phyloP scores from a whole-genome alignment of 768 basidiomycete genomes.

The Pleurotus tuoliensis region DNA sequence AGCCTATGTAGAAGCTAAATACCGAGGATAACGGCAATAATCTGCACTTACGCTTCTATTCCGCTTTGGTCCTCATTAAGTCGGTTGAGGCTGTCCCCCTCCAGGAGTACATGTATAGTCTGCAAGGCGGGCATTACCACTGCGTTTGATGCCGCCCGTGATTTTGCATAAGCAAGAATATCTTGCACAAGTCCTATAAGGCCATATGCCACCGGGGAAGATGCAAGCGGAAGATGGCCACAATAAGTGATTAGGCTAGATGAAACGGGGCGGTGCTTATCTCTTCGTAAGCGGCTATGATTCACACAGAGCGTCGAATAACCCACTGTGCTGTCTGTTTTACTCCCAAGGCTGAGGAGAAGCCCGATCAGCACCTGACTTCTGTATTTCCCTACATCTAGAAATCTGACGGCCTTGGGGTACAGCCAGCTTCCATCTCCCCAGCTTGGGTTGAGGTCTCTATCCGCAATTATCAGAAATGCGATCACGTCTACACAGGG shows the following conservation, averaged over 20 bases:
- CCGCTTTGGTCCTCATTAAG: conserved; percentile 45
- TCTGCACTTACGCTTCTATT: conserved; percentile 42
- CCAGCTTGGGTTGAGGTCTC: conserved; percentile 48
- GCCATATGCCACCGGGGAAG: conserved; percentile 34
- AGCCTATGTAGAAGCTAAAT: conserved; percentile 36
- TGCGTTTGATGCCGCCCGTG: conserved; percentile 58
- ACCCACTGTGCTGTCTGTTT: conserved; percentile 80
- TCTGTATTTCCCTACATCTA: conserved; percentile 62
- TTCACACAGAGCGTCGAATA: conserved; percentile 3
- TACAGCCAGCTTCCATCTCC: conserved; percentile 73
- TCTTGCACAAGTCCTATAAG: conserved; percentile 52
- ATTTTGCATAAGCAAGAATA: conserved; percentile 49
- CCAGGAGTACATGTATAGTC: conserved; percentile 69
- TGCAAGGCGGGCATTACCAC: conserved; percentile 82
- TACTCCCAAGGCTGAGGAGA: conserved; percentile 77
- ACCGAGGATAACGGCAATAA: neutral
- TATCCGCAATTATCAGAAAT: conserved; percentile 16
- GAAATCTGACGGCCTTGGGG: conserved; percentile 63
- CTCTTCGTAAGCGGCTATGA: conserved; percentile 8
- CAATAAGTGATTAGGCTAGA: conserved; percentile 58
- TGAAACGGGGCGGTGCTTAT: conserved; percentile 67
- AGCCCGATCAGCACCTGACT: conserved; percentile 62
- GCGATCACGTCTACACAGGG: neutral
- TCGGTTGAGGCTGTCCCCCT: conserved; percentile 55
- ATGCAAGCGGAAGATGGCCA: conserved; percentile 42